phyloP scores from a whole-genome alignment of 2,329 filamentous ascomycete genomes.

The Aspergillus intermedius region DNA sequence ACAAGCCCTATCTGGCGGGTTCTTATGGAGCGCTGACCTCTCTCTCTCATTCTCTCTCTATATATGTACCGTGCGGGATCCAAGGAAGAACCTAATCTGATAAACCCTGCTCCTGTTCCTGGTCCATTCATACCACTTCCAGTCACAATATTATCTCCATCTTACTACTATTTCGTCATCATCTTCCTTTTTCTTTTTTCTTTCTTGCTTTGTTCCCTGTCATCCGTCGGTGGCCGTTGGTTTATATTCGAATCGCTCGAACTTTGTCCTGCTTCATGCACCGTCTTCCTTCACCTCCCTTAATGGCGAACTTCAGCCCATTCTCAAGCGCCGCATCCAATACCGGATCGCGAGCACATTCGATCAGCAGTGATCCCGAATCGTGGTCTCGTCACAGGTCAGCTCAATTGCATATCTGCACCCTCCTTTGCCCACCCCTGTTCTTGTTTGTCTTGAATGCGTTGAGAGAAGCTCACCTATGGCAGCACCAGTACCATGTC shows the following conservation, averaged over 20 bases:
- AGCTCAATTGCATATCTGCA: constrained; percentile 17
- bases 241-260: too few relatives aligned
- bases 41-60: neutral
- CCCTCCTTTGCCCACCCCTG: neutral
- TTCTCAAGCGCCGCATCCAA: constrained; percentile 23
- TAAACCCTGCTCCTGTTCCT: neutral
- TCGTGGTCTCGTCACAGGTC: constrained; percentile 29
- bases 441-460: neutral
- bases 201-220: neutral
- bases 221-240: too few relatives aligned
- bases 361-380: constrained; percentile 25
- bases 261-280: constrained; percentile 22
- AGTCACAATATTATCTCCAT: too few relatives aligned
- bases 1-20: neutral
- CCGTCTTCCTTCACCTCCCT: constrained; percentile 21
- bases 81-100: neutral
- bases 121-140: constrained; percentile 2
- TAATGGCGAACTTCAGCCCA: constrained; percentile 25
- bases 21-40: neutral
- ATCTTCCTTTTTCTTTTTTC: neutral
- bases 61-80: neutral
- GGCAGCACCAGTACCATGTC: constrained; percentile 19
- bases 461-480: constrained; percentile 18
- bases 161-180: neutral
- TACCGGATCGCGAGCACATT: constrained; percentile 23